Evolutionary conservation across 192 early-diverging fungal genomes (phyloP).

Genomic region (Rhizophagus sp.): DNA sequence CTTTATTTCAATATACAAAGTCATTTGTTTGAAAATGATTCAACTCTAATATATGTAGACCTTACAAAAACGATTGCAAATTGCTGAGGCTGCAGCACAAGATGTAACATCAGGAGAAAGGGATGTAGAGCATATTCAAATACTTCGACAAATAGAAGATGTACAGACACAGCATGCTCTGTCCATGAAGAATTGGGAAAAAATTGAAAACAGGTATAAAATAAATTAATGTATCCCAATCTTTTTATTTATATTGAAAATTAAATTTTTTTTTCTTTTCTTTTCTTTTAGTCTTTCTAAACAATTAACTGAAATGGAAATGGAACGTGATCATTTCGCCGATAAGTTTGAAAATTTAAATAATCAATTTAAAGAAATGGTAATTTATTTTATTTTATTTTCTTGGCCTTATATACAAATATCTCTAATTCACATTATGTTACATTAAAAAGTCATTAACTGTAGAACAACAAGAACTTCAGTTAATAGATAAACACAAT

Average conservation of each 20-base stretch:
- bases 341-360: background rate
- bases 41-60: background rate
- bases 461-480: background rate
- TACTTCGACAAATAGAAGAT: slow-evolving; percentile 42
- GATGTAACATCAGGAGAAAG: slow-evolving; percentile 30
- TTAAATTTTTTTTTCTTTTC: background rate
- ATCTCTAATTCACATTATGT: background rate
- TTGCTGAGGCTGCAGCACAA: slow-evolving; percentile 31
- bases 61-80: slow-evolving; percentile 38
- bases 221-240: background rate
- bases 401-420: no score
- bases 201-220: slow-evolving; percentile 38
- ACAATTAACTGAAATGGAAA: slow-evolving; percentile 4
- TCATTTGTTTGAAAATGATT: background rate
- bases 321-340: background rate
- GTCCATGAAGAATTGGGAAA: slow-evolving; percentile 40
- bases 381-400: background rate
- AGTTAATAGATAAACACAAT: background rate
- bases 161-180: slow-evolving; percentile 39
- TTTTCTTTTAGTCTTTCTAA: background rate
- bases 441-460: background rate
- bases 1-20: background rate
- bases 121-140: slow-evolving; percentile 36
- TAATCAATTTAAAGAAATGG: background rate
- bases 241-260: background rate